Evolutionary conservation across 345 rosid genomes (phyloP), one percentile per base, ranked within the genome.

Genomic region (Cardamine chenopodiifolia): DNA sequence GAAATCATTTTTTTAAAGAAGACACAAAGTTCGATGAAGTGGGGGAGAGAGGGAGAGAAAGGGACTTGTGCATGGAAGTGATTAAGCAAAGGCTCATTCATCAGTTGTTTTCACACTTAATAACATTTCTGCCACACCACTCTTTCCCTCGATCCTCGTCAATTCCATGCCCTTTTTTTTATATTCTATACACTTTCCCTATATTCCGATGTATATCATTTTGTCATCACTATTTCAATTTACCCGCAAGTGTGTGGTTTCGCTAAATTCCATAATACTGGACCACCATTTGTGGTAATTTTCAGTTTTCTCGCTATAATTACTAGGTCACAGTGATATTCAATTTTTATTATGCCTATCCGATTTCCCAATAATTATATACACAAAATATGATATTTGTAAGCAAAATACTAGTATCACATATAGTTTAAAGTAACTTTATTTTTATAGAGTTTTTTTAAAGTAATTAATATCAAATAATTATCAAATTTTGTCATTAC

Each of bases 31-130:
- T 90, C 90, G 97, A 85, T 84, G 97, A 82, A 85, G 92, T 86
- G 92, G 92, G 92, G 48, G 72, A 74, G 72, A 74, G 78, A 66
- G 87, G 2, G 25, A 23, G 25, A 40, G 17, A 93, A 90, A 90
- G 87, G 86, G 98, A 90, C 98, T 85, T 82, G 79, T 90, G 97
- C 98, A 93, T 86, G 96, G 86, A 78, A 79, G 83, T 81, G 82
- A 75, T 85, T 81, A 84, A 84, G 85, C 94, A 85, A 84, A 85
- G 85, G 75, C 85, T 82, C 94, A 88, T 88, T 88, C 96, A 92
- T 73, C 79, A 64, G 96, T 90, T 88, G 81, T 86, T 92, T 87
- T 92, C 98, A 82, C 71, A 67, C 82, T 72, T 88, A 66, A 45
- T 79, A 83, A 61, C 71, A 72, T 44, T 35, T 54, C 72, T 40